These are phyloP conservation scores for Cyanidiococcus yangmingshanensis DNA, from an alignment of 23 red algal genomes.

Conservation along the genomic window DNA sequence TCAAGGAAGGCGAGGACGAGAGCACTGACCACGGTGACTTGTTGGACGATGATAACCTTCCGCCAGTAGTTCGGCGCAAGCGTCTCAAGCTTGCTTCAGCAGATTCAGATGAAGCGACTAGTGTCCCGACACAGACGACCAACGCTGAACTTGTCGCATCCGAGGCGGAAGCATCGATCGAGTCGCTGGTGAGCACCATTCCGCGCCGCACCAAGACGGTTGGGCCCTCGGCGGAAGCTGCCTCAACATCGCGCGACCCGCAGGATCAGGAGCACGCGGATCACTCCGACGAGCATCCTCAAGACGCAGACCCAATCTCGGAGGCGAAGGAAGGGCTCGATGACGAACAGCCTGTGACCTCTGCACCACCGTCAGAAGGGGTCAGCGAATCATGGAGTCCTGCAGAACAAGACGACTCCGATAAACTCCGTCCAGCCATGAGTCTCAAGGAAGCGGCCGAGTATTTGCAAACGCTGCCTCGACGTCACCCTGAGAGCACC, in stretches of 20 bases:
- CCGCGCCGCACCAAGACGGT: not conserved
- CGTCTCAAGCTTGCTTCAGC: not conserved
- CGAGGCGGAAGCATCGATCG: not conserved
- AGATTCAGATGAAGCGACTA: not conserved
- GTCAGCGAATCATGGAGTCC: not conserved
- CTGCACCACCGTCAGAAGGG: not conserved
- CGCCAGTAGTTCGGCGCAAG: not conserved
- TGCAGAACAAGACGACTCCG: not conserved
- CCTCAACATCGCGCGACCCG: not conserved
- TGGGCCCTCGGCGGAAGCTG: not conserved
- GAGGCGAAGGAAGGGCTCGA: not conserved
- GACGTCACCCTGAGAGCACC: not conserved
- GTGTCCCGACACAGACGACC: not conserved
- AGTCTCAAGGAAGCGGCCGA: slow-evolving; percentile 1
- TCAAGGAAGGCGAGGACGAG: not conserved
- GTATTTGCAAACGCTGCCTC: slow-evolving; percentile 10
- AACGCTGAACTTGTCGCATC: not conserved
- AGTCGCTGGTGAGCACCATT: not conserved
- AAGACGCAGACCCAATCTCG: too few species aligned
- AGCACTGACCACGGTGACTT: not conserved
- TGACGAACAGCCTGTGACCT: not conserved
- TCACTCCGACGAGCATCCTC: not conserved
- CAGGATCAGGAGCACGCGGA: not conserved
- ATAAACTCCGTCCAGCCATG: not conserved
- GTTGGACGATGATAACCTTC: not conserved